phyloP scores from a whole-genome alignment of 2,329 filamentous ascomycete genomes.

The Ceratocystis lukuohia region DNA sequence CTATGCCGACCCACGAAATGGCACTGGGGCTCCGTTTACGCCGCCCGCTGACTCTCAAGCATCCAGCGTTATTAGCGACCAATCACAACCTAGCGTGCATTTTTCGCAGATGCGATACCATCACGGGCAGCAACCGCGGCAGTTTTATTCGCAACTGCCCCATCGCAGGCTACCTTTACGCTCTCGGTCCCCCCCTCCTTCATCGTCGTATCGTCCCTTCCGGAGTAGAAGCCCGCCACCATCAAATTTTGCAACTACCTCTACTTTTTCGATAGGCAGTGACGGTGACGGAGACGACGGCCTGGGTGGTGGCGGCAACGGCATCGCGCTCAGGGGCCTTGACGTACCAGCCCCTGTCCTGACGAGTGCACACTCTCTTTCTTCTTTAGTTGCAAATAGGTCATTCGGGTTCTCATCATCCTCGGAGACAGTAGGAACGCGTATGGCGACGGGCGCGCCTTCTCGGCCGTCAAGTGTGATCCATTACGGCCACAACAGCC shows the following conservation, averaged over 20 bases:
- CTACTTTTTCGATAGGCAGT: background rate
- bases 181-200: background rate
- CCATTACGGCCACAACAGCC: background rate
- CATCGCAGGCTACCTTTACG: background rate
- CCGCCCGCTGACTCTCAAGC: background rate
- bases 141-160: background rate
- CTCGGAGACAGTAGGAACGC: conserved; percentile 1
- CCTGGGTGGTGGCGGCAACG: background rate
- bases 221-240: background rate
- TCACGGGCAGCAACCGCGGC: background rate
- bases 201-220: background rate
- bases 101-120: background rate
- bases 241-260: background rate
- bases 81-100: background rate
- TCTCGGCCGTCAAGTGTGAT: conserved; percentile 11
- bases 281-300: background rate
- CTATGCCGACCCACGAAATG: background rate
- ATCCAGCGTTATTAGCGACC: conserved; percentile 5
- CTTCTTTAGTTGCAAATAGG: background rate
- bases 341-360: background rate
- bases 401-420: conserved; percentile 10
- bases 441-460: background rate
- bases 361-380: conserved; percentile 11
- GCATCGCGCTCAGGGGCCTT: background rate
- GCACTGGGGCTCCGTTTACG: background rate